Conservation (phyloP, 1,139 yeast genomes). For the Kodamaea suecica region DNA sequence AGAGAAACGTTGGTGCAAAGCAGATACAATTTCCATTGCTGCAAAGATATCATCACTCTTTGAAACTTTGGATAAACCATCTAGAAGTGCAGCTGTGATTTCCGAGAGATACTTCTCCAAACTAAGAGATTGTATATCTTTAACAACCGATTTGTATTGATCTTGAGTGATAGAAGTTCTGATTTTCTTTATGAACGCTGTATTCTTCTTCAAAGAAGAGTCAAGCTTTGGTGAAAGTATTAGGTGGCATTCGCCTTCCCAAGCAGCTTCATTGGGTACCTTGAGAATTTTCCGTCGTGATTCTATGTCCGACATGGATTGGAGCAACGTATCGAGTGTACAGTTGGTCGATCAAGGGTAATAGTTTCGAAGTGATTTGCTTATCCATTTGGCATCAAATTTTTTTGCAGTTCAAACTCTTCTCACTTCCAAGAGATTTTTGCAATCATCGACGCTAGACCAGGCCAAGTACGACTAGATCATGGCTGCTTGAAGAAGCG, state of each 20-base stretch:
- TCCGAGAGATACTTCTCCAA: constrained; percentile 79
- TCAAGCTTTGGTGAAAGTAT: constrained; percentile 48
- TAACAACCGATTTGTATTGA: constrained; percentile 41
- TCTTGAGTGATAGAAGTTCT: constrained; percentile 56
- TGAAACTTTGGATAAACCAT: constrained; percentile 55
- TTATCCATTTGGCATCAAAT: no score
- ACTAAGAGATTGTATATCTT: constrained; percentile 61
- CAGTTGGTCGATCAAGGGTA: no score
- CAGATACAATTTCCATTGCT: constrained; percentile 65
- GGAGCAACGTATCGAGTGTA: no score
- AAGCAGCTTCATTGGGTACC: constrained; percentile 46
- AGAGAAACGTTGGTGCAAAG: constrained; percentile 73
- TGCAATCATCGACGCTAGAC: no score
- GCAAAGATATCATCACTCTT: constrained; percentile 62
- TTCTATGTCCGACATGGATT: not conserved
- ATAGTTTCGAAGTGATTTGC: no score
- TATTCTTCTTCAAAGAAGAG: constrained; percentile 78
- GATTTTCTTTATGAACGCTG: constrained; percentile 74
- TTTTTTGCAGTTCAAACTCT: no score
- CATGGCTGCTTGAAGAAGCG: no score
- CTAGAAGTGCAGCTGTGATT: constrained; percentile 58
- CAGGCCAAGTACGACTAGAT: no score
- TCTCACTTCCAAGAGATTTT: no score
- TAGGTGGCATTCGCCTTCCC: constrained; percentile 47
- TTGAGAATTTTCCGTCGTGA: not conserved